These are phyloP conservation scores for Phytophthora agathidicida DNA, from an alignment of 352 stramenopile genomes.

Conservation along the genomic window DNA sequence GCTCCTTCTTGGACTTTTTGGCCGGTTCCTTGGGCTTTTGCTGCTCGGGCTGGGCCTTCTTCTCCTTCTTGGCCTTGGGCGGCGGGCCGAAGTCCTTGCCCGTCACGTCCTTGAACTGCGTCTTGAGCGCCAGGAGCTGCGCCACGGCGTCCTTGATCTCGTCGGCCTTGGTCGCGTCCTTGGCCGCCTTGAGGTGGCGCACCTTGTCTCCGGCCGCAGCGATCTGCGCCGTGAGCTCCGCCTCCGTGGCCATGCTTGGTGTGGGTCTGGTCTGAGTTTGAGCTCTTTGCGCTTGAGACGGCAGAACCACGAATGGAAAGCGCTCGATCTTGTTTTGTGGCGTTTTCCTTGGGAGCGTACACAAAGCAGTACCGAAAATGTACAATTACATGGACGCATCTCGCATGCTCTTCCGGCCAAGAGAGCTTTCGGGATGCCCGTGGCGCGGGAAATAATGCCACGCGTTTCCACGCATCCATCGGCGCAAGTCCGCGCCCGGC, in stretches of 20 bases:
- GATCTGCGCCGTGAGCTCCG: slow-evolving; percentile 64
- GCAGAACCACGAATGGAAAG: slow-evolving; percentile 44
- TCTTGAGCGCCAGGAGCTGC: slow-evolving; percentile 73
- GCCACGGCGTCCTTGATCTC: slow-evolving; percentile 57
- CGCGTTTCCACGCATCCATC: too few species aligned
- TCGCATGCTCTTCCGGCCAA: too few species aligned
- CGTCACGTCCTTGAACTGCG: slow-evolving; percentile 76
- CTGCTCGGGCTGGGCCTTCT: slow-evolving; percentile 41
- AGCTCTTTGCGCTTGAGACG: slow-evolving; percentile 17
- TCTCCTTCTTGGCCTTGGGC: slow-evolving; percentile 68
- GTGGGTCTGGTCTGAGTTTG: background rate
- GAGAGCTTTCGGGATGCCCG: too few species aligned
- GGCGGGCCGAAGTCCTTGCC: slow-evolving; percentile 76
- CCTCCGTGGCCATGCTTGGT: slow-evolving; percentile 51
- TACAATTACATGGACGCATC: too few species aligned
- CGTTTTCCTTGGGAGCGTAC: slow-evolving; percentile 23
- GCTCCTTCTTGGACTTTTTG: slow-evolving; percentile 89
- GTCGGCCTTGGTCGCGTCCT: slow-evolving; percentile 56
- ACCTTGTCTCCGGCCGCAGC: slow-evolving; percentile 73
- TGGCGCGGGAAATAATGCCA: too few species aligned
- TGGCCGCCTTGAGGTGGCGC: slow-evolving; percentile 67
- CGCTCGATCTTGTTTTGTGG: slow-evolving; percentile 16
- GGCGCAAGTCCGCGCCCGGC: too few species aligned
- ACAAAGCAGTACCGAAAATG: too few species aligned
- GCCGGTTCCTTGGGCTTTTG: slow-evolving; percentile 43